Conservation (phyloP, 305 asterid species). For the Fraxinus ornus region DNA sequence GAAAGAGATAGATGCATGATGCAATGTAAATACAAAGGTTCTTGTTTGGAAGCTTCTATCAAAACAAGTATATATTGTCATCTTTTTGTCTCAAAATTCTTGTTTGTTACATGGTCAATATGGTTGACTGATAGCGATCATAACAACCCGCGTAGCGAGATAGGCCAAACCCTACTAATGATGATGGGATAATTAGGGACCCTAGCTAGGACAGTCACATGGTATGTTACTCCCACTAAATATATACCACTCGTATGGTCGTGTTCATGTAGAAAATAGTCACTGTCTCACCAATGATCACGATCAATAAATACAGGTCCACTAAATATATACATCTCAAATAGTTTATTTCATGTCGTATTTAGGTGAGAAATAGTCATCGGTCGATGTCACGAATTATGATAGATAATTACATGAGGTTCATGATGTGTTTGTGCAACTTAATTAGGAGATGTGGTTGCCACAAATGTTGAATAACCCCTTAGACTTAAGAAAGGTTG, state of each 20-base stretch:
- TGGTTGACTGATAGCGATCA: slow-evolving; percentile 24
- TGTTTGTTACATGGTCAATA: slow-evolving; percentile 23
- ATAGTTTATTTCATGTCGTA: too few relatives aligned
- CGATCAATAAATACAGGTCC: not conserved
- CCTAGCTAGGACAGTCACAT: slow-evolving; percentile 46
- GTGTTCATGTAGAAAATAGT: not conserved
- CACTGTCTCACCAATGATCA: not conserved
- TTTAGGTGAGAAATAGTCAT: not conserved
- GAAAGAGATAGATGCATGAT: not conserved
- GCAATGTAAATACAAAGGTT: not conserved
- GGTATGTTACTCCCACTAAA: slow-evolving; percentile 27
- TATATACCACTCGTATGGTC: not conserved
- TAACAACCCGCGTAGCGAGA: slow-evolving; percentile 21
- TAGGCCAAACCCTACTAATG: slow-evolving; percentile 30
- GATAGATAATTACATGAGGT: not conserved
- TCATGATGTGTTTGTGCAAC: not conserved
- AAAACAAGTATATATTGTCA: slow-evolving; percentile 8
- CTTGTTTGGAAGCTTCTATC: slow-evolving; percentile 31
- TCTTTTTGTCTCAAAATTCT: slow-evolving; percentile 2
- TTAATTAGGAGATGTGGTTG: not conserved
- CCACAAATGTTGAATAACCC: not conserved
- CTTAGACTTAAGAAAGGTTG: not conserved
- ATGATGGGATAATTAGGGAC: slow-evolving; percentile 24
- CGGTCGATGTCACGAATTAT: not conserved
- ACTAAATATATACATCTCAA: not conserved